Percentiles rank a stretch among this genome's conserved stretches.
phyloP scores from a whole-genome alignment of 345 rosid species.

The Hibiscus syriacus region DNA sequence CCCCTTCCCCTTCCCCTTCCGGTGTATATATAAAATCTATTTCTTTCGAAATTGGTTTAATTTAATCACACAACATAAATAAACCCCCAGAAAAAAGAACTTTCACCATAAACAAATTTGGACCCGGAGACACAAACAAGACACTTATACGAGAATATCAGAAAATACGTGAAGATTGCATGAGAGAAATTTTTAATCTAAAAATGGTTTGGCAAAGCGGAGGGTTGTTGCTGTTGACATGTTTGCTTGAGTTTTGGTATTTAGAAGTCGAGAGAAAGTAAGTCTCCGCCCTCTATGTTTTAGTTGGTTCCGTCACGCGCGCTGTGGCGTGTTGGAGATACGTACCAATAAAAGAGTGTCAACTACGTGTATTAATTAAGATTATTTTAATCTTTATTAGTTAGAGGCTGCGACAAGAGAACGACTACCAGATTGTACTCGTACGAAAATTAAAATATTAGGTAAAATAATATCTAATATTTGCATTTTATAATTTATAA shows the following conservation, averaged over 20 bases:
- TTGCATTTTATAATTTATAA: too few relatives aligned
- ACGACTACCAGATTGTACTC: neutral
- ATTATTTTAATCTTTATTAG: neutral
- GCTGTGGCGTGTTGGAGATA: neutral
- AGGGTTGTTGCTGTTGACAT: slow-evolving; percentile 18
- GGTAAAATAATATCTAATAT: too few relatives aligned
- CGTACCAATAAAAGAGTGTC: slow-evolving; percentile 8
- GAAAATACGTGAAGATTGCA: neutral
- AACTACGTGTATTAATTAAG: neutral
- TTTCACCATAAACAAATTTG: neutral
- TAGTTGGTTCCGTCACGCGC: slow-evolving; percentile 4
- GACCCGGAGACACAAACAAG: neutral
- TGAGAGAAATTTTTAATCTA: neutral
- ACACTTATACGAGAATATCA: neutral
- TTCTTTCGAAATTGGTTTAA: neutral
- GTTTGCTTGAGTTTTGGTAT: slow-evolving; percentile 8
- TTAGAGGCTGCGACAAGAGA: neutral
- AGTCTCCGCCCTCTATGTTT: neutral
- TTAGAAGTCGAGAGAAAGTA: slow-evolving; percentile 4
- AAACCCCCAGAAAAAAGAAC: neutral
- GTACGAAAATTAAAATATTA: neutral
- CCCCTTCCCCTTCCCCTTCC: neutral
- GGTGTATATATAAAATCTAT: neutral
- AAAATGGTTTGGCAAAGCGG: neutral
- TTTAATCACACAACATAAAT: neutral